A percentile compares a stretch with the other conserved stretches of the same genome.
phyloP scores from a whole-genome alignment of 164 flowering plant species.

The Dillenia suffruticosa region DNA sequence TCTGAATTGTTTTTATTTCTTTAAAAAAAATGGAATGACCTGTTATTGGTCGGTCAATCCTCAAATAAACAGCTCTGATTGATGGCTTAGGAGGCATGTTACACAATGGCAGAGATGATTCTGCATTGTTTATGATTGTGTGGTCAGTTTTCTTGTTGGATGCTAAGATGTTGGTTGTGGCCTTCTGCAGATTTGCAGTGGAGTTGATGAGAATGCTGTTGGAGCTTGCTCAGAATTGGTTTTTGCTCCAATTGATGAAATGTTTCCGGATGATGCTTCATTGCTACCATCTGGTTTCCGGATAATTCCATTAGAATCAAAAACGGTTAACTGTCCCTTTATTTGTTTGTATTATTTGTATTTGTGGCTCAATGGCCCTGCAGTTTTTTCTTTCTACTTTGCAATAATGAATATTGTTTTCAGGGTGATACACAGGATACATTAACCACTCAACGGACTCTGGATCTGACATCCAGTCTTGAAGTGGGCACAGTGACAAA shows the following conservation, averaged over 20 bases:
- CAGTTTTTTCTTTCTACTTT: not conserved
- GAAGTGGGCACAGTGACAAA: conserved; percentile 68
- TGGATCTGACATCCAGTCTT: conserved; percentile 90
- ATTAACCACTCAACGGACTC: conserved; percentile 49
- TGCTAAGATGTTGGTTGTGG: too few species aligned
- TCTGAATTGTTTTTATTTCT: too few species aligned
- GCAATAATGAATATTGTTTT: conserved; percentile 9
- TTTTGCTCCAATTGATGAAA: conserved; percentile 94
- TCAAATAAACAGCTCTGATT: too few species aligned
- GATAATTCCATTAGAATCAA: conserved; percentile 69
- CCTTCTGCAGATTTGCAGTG: conserved; percentile 66
- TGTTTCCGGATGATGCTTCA: conserved; percentile 91
- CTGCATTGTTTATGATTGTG: too few species aligned
- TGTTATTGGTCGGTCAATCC: too few species aligned
- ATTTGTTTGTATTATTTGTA: not conserved
- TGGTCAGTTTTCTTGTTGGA: not conserved
- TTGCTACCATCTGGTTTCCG: conserved; percentile 91
- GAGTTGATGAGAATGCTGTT: conserved; percentile 79
- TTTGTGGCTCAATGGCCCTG: not conserved
- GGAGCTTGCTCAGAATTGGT: conserved; percentile 91
- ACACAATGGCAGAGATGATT: too few species aligned
- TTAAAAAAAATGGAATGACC: too few species aligned
- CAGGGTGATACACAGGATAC: conserved; percentile 48
- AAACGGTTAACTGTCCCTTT: conserved; percentile 41
- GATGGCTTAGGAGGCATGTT: too few species aligned